phyloP scores from a whole-genome alignment of 768 basidiomycete species.

The Suillus discolor region DNA sequence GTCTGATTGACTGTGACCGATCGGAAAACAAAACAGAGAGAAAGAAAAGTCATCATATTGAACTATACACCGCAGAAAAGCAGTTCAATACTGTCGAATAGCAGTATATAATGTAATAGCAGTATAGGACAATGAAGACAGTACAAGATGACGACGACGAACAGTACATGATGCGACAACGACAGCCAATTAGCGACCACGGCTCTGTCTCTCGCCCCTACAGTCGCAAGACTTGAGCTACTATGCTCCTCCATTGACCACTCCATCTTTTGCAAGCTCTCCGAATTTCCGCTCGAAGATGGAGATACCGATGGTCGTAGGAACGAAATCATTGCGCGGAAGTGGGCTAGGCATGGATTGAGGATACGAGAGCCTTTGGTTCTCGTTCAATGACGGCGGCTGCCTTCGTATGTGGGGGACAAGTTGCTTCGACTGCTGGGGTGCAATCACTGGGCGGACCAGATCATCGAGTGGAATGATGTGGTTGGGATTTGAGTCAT shows the following conservation, averaged over 20 bases:
- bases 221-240: not conserved
- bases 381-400: not conserved
- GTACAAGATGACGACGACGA: not conserved
- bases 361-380: slow-evolving; percentile 24
- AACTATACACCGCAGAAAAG: not conserved
- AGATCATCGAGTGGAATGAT: slow-evolving; percentile 28
- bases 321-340: slow-evolving; percentile 13
- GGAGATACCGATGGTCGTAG: slow-evolving; percentile 24
- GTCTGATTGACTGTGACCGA: not conserved
- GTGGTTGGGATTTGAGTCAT: slow-evolving; percentile 14
- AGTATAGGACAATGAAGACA: not conserved
- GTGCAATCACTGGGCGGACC: not conserved
- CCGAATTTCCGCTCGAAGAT: slow-evolving; percentile 28
- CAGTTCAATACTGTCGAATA: not conserved
- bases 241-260: slow-evolving; percentile 8
- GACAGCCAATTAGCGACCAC: not conserved
- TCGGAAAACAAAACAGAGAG: not conserved
- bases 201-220: not conserved
- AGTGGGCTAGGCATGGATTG: slow-evolving; percentile 22
- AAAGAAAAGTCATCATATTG: not conserved
- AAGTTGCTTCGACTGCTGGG: not conserved
- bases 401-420: slow-evolving; percentile 20
- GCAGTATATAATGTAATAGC: not conserved
- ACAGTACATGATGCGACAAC: not conserved
- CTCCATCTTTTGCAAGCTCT: slow-evolving; percentile 20